Evolutionary conservation across 306 rosid genomes (phyloP), one percentile per base, ranked within the genome.

Genomic region (Glycine latifolia): DNA sequence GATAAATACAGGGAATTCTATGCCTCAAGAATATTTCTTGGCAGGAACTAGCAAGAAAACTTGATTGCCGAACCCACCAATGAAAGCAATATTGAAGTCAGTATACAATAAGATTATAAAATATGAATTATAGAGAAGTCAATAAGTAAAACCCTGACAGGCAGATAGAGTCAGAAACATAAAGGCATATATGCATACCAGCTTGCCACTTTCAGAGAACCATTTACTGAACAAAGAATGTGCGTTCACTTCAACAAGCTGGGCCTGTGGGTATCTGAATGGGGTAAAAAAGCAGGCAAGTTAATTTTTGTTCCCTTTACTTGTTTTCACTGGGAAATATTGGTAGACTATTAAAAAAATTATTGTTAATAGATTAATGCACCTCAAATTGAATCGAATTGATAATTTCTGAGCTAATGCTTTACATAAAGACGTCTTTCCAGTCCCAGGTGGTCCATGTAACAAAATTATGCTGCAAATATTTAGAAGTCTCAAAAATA

Each of bases 171-270:
- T 15, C 33, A 59, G 62, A 81, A 70, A 54, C 82, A 75, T 17
- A 58, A 86, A 71, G 59, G 79, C 80, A 77, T 68, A 20, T 53
- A 56, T 16, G 83, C 89, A 67, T 93, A 95, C 99, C 98, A 95
- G 88, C 92, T 95, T 95, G 82, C 99, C 99, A 58, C 99, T 95
- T 90, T 91, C 99, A 0, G 99, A 95, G 89, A 95, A 95, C 99
- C 99, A 95, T 95, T 95, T 95, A 79, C 98, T 93, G 89, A 95
- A 95, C 86, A 95, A 87, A 74, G 99, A 95, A 89, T 95, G 99
- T 77, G 99, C 99, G 83, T 95, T 95, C 82, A 95, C 99, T 87
- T 95, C 98, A 80, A 94, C 52, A 87, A 95, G 87, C 70, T 89
- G 97, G 85, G 88, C 83, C 58, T 93, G 98, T 10, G 98, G 90